A percentile compares a stretch with the other conserved stretches of the same genome.
These are phyloP conservation scores for Trichosporon coremiiforme DNA, from an alignment of 1,284 basidiomycete genomes.

Conservation along the genomic window DNA sequence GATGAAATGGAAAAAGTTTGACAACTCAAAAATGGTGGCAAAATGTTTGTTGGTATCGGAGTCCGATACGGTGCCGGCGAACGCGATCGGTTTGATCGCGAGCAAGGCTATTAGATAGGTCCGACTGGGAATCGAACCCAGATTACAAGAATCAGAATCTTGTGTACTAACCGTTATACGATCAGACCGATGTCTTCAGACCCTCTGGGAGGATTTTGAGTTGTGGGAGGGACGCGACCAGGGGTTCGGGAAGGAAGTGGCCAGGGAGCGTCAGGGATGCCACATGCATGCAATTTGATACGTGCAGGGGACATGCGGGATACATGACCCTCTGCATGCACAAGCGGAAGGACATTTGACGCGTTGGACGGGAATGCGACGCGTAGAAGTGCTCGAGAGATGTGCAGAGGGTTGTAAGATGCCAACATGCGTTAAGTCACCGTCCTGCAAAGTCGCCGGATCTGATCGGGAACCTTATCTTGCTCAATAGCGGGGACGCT, in stretches of 20 bases:
- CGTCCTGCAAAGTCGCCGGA: neutral
- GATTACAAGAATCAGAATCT: too few relatives aligned
- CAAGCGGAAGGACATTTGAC: neutral
- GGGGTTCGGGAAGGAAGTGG: neutral
- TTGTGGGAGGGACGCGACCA: neutral
- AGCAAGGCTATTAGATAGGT: neutral
- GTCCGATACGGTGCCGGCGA: neutral
- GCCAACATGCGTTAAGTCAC: neutral
- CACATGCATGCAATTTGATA: neutral
- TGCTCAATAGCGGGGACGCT: neutral
- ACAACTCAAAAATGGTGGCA: neutral
- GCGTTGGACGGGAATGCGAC: neutral
- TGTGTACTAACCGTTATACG: constrained; percentile 16
- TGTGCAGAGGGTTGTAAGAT: neutral
- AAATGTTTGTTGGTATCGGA: neutral
- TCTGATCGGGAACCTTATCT: neutral
- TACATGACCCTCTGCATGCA: neutral
- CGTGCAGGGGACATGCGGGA: neutral
- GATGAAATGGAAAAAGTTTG: neutral
- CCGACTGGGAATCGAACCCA: constrained; percentile 19
- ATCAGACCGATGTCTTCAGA: neutral
- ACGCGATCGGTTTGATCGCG: neutral
- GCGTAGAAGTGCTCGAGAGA: neutral
- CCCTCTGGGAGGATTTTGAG: neutral
- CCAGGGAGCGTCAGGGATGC: neutral